Conservation (phyloP, 768 basidiomycete genomes). For the Mycena pura region DNA sequence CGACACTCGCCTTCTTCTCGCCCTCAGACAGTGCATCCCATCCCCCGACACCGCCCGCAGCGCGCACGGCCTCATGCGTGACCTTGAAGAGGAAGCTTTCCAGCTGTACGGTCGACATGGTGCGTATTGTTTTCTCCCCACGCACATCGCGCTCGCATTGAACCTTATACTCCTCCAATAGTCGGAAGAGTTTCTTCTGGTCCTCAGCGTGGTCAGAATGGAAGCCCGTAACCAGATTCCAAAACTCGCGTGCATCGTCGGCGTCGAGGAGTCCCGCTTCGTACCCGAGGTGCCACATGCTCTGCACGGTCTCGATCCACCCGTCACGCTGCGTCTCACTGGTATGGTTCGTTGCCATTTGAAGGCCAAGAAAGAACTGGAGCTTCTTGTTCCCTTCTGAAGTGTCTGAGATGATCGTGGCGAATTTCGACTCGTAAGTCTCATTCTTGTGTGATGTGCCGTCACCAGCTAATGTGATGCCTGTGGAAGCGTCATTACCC, state of each 20-base stretch:
- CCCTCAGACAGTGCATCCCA: not conserved
- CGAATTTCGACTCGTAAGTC: no score
- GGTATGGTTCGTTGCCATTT: constrained; percentile 21
- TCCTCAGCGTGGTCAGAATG: constrained; percentile 31
- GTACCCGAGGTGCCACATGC: not conserved
- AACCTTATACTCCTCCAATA: not conserved
- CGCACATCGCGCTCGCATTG: constrained; percentile 10
- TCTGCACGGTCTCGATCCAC: constrained; percentile 15
- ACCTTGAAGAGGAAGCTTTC: no score
- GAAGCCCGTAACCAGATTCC: constrained; percentile 12
- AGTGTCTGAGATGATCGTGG: no score
- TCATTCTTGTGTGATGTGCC: no score
- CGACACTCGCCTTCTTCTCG: not conserved
- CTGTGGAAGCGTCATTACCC: no score
- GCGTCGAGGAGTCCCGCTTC: not conserved
- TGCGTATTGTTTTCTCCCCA: constrained; percentile 25
- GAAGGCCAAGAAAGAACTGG: not conserved
- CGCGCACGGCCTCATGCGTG: not conserved
- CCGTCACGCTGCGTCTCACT: constrained; percentile 28
- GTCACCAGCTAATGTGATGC: no score
- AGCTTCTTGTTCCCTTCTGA: not conserved
- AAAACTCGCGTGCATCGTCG: constrained; percentile 1
- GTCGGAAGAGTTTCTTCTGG: constrained; percentile 24
- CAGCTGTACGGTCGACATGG: not conserved
- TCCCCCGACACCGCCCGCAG: not conserved